Evolutionary conservation across 352 stramenopile genomes (phyloP), one percentile per base, ranked within the genome.

Genomic region (Phytophthora hibernalis): DNA sequence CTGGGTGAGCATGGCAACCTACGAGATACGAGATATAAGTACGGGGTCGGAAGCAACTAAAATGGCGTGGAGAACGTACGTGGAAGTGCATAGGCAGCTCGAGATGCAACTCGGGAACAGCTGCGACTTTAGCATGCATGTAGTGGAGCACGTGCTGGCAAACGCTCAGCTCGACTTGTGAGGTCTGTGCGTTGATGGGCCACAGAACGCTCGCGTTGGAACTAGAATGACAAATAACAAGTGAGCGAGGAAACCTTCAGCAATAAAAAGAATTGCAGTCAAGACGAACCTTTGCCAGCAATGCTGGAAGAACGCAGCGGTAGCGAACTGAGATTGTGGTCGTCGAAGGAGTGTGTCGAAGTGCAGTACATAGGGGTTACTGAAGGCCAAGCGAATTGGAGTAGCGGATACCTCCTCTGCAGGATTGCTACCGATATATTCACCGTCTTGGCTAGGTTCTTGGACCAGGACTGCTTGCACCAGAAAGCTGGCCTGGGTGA

Each of bases 1-100:
- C 61, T 91, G 83, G n/a, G 80, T 79, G 33, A 92, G 45, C 44
- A 85, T 76, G 24, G 72, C 77, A 28, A 89, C 74, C 83, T 91
- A 61, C 48, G 53, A 13, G 10, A 28, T 55, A 54, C 13, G 21
- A 31, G 21, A 30, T 5, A 18, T 50, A 12, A 18, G 61, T 67
- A 44, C 18, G 7, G 15, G 18, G 16, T 8, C 22, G 4, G 8
- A 20, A 44, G 6, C 37, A 44, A 0, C 5, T 21, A 21, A 8
- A 44, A 21, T 18, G n/a, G 4, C 2, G 16, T 2, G 2, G 16
- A 44, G 15, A 21, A 74, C 72, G 49, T 77, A 92, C 82, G 35
- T 93, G 80, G 22, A 85, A 80, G 22, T 87, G 70, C 42, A 76
- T 80, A 8, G 82, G 70, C 22, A 89, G 69, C 38, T 93, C 85